Conservation (phyloP, 768 basidiomycete genomes). For the Rickenella mellea region DNA sequence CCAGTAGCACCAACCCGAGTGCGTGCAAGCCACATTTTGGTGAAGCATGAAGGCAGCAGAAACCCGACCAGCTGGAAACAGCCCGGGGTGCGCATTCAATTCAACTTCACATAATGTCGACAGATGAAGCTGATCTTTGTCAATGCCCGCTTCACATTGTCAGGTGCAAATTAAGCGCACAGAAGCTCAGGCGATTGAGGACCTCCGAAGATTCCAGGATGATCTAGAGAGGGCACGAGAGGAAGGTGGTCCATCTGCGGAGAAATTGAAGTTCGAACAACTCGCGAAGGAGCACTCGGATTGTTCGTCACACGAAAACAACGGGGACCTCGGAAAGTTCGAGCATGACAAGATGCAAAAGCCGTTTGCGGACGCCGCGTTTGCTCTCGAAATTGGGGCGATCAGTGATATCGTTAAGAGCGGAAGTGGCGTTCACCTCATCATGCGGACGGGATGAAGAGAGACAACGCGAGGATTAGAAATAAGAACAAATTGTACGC, state of each 20-base stretch:
- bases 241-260: no score
- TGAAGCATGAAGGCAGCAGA: conserved; percentile 81
- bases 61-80: conserved; percentile 79
- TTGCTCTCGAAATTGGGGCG: conserved; percentile 57
- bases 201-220: conserved; percentile 53
- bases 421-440: conserved; percentile 92
- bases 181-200: conserved; percentile 83
- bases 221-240: no score
- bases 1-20: conserved; percentile 42
- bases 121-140: not conserved
- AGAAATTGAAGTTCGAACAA: conserved; percentile 60
- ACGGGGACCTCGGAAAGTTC: conserved; percentile 87
- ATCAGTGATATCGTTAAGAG: conserved; percentile 79
- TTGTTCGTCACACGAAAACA: conserved; percentile 75
- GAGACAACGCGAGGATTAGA: not conserved
- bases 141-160: no score
- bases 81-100: conserved; percentile 45
- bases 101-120: not conserved
- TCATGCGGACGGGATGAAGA: conserved; percentile 71
- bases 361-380: conserved; percentile 89
- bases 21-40: conserved; percentile 88
- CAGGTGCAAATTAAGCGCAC: conserved; percentile 74
- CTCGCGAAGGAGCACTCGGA: conserved; percentile 77
- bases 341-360: conserved; percentile 90
- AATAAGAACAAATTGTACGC: no score